Base-by-base conservation (phyloP, 768 basidiomycete species). In the Amanita phalloides region DNA sequence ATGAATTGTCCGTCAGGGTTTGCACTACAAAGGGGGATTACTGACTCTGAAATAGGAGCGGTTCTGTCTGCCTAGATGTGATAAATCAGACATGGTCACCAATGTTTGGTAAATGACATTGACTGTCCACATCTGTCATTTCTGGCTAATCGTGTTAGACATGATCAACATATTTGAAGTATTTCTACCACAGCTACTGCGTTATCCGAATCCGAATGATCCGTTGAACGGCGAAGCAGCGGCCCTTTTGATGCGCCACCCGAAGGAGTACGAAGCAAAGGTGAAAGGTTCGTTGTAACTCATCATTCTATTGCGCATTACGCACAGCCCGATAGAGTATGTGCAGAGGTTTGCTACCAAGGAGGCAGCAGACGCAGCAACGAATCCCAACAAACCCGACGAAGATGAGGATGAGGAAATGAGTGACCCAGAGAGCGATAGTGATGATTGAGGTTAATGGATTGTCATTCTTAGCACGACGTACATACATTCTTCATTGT, bases 51-150 rank as follows among this genome's bases (percentile, higher is more conserved):
- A 54, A 28, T 64, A 95, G 93, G 62, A 96, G 93, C 63, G 95
- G 95, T 39, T 97, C 94, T 4, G 95, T 99, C 48, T 99, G 96
- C 67, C 73, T 99, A 56, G 96, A 98, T 67, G 96, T 97, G 38
- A 97, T 97, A 66, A 97, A 97, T 65, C 94, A 97, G 72, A 96
- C 95, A 13, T 99, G 96, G 96, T 98, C 96, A 38, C 96, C 96
- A 1, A 98, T 99, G 96, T 99, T 96, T 64, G 93, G 93, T 94
- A 64, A 64, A 86, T 73, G 10, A 36, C 5, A 13, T 33, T 20
- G 48, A 39, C 20, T 14, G 33, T 25, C 23, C 45, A 20, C 47
- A 28, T 47, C 26, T 17, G 2, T 28, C 8, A 25, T 33, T 25
- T 21, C 25, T 25, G 14, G 30, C 37, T 41, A 21, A 47, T 42